Base-by-base conservation (phyloP, 2,329 filamentous ascomycete genomes). In the Monosporascus sp. region DNA sequence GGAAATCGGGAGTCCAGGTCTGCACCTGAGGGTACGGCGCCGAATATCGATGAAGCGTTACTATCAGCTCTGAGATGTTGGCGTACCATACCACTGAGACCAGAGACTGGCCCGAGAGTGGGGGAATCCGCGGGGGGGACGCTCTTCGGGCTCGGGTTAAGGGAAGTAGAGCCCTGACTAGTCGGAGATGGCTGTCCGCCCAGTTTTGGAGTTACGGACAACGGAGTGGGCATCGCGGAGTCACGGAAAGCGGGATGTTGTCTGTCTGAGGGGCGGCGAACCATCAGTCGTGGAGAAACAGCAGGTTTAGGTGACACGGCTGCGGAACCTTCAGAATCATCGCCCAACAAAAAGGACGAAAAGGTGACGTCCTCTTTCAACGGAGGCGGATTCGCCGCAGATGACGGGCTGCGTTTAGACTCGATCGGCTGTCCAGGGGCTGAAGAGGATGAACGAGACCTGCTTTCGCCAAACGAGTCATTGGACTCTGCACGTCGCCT, bases 41-140 rank as follows among this genome's bases (percentile, higher is more conserved):
- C 83, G 60, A 90, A 90, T 25, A 94, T 78, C 0, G 90, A 95
- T 1, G 93, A 97, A 15, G 84, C 80, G 54, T 86, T 87, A 71
- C 93, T 97, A 58, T 87, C 84, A 36, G 84, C 84, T 49, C 94
- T 85, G 41, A 97, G 74, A 74, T 97, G 94, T 57, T 92, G 87
- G 35, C 88, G 84, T 46, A 96, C 86, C 76, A 96, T 81, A 2
- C 88, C 88, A 63, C 87, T 93, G 17, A 97, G 76, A 1, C 89
- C 90, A 18, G 59, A 45, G 37, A 56, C 58, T 25, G 88, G 86
- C 2, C 88, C 88, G 6, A 96, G 73, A 0, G 90, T 95, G 1
- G 92, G 91, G 0, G 91, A 96, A 63, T 96, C 90, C 9, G 68
- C 67, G 0, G 77, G 69, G 7, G 69, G 67, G 5, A 52, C 20